These are phyloP conservation scores for Pythium oligandrum DNA, from an alignment of 352 stramenopile genomes.

Conservation along the genomic window DNA sequence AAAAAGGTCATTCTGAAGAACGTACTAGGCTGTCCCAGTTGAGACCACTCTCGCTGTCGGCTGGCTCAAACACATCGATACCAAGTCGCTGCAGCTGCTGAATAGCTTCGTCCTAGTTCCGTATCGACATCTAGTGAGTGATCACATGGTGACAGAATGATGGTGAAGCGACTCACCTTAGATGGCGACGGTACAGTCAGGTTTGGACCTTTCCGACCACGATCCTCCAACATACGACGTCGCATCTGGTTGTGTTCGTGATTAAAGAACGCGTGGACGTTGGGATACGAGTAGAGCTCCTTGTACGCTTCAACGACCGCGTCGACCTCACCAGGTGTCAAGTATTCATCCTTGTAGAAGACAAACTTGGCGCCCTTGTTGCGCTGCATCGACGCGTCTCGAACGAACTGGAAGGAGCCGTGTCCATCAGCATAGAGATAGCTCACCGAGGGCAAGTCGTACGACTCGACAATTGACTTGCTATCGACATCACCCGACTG, in stretches of 20 bases:
- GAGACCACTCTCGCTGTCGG: slow-evolving; percentile 45
- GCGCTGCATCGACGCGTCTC: slow-evolving; percentile 38
- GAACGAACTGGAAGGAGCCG: slow-evolving; percentile 82
- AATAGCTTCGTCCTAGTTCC: slow-evolving; percentile 62
- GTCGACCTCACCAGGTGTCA: slow-evolving; percentile 64
- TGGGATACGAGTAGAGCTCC: slow-evolving; percentile 75
- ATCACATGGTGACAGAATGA: background rate
- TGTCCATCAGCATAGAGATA: slow-evolving; percentile 71
- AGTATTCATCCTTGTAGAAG: slow-evolving; percentile 83
- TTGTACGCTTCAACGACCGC: slow-evolving; percentile 83
- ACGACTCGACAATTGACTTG: slow-evolving; percentile 57
- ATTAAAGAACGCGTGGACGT: slow-evolving; percentile 70
- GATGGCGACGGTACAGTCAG: slow-evolving; percentile 2
- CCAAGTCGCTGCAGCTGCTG: slow-evolving; percentile 73
- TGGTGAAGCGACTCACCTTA: too few relatives aligned
- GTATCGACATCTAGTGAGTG: slow-evolving; percentile 1
- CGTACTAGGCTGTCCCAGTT: slow-evolving; percentile 82
- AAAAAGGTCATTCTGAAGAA: background rate
- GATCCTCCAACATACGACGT: slow-evolving; percentile 43
- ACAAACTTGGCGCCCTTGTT: slow-evolving; percentile 54
- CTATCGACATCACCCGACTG: slow-evolving; percentile 25
- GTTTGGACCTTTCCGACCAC: slow-evolving; percentile 10
- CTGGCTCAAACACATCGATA: slow-evolving; percentile 78
- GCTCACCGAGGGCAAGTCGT: slow-evolving; percentile 62
- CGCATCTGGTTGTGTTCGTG: slow-evolving; percentile 58